Base-by-base conservation (phyloP, 495 filamentous ascomycete genomes). In the Venustampulla echinocandica region DNA sequence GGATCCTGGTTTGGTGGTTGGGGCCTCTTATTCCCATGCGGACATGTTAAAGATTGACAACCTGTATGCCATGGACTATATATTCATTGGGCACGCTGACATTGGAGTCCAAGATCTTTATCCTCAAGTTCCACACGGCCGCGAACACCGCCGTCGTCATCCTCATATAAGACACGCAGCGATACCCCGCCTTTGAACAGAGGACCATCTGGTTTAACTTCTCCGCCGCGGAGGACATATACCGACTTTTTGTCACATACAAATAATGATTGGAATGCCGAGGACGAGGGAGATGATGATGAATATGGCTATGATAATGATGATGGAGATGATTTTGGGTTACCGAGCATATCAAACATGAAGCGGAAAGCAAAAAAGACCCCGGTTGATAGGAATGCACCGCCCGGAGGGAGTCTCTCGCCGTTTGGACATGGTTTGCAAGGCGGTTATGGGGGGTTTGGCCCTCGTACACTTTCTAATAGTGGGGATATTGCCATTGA, bases 21-120 rank as follows among this genome's bases (percentile, higher is more conserved):
- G 92, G 44, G 92, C 92, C 43, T 82, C 90, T 36, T 98, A 98
- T 63, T 97, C 92, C 28, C 93, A 98, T 66, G 85, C 89, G 24
- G 89, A 94, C 66, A 87, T 95, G 56, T 70, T 95, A 48, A 92
- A 90, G 65, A 83, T 85, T 50, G 89, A 89, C 61, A 75, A 76
- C 19, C 51, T 49, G 45, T 44, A 42, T 22, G 25, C 42, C 18
- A 34, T 10, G n/a, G 40, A 19, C 17, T 22, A 20, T 19, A 20
- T 7, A n/a, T 41, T 33, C n/a, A 10, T 33, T 4, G 2, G 22
- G 21, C 20, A 3, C 37, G 30, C 42, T 59, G 40, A 58, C 25
- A 56, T 43, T 9, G 44, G 28, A 19, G 11, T 25, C 37, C 23
- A 51, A 82, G 81, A 64, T 72, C 69, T 21, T 47, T 79, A 32